Evolutionary conservation across 305 asterid genomes (phyloP), one percentile per base, ranked within the genome.

Genomic region (Stenogyne calaminthoides): DNA sequence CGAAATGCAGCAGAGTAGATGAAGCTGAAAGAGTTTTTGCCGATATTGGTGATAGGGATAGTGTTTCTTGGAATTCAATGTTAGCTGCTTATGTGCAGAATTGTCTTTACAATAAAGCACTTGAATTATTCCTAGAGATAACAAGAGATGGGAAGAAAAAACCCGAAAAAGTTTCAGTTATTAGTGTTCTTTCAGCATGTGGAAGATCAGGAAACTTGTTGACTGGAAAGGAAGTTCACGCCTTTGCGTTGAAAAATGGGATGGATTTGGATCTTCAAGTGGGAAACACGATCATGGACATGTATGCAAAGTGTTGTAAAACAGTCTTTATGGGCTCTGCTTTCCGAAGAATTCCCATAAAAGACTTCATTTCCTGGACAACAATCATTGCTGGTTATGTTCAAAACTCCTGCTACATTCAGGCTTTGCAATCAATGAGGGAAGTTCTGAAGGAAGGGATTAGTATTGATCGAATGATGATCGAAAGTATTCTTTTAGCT

Each of bases 241-340:
- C 88, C 47, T 91, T 75, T 79, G 87, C 93, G 61, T 20, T 91
- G 78, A 92, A 84, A 72, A 83, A 82, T 76, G 86, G 81, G 72
- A 77, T 91, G 81, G 96, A 81, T 52, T 25, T 76, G 57, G 86
- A 86, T 76, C 78, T 86, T 83, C 91, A 85, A 80, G 86, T 94
- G 58, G 80, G 92, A 0, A 94, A 88, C 85, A 85, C 97, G 36
- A 87, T 94, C 32, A 27, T 82, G 29, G 96, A 94, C 85, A 88
- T 90, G 97, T 94, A 94, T 68, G 92, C 89, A n/a, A 94, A 94
- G 84, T 94, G 99, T 78, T 84, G 88, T 15, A 84, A 80, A 75
- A 83, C 82, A 14, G 85, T 74, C 72, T 91, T 77, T 70, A 87
- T 86, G 92, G 88, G 77, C 37, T 68, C 67, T 65, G 80, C 89